Conservation (phyloP, 495 filamentous ascomycete species). For the Lasiosphaeria hispida region DNA sequence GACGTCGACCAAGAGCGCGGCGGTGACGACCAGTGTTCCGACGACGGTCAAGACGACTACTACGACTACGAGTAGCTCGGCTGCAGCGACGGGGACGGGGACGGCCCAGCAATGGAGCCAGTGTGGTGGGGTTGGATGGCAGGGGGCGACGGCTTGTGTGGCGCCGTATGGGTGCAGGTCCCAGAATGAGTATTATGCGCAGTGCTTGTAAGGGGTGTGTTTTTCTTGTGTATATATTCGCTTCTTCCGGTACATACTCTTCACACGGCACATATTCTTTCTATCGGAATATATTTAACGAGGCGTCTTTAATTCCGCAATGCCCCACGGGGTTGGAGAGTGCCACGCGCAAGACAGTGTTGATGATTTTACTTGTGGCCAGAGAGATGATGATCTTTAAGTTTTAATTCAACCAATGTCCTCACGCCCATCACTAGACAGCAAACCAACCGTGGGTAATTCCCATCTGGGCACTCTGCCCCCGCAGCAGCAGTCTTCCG, state of each 20-base stretch:
- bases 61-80: constrained; percentile 12
- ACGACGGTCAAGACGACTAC: constrained; percentile 1
- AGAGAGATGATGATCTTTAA: too few relatives aligned
- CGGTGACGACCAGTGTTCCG: background rate
- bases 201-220: constrained; percentile 39
- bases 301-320: too few relatives aligned
- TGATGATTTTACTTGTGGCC: too few relatives aligned
- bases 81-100: constrained; percentile 3
- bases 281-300: too few relatives aligned
- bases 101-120: constrained; percentile 22
- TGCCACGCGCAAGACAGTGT: too few relatives aligned
- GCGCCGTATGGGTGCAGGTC: constrained; percentile 18
- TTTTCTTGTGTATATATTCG: background rate
- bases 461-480: too few relatives aligned
- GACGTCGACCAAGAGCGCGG: constrained; percentile 1
- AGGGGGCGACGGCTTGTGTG: constrained; percentile 14
- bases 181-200: constrained; percentile 42
- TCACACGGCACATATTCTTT: background rate
- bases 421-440: too few relatives aligned
- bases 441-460: too few relatives aligned
- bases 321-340: too few relatives aligned
- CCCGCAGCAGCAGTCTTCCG: too few relatives aligned
- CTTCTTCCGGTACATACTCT: background rate
- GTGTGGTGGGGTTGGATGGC: constrained; percentile 26
- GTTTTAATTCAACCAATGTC: too few relatives aligned